Conservation (phyloP, 1,139 yeast species). For the Debaryomyces sp. region DNA sequence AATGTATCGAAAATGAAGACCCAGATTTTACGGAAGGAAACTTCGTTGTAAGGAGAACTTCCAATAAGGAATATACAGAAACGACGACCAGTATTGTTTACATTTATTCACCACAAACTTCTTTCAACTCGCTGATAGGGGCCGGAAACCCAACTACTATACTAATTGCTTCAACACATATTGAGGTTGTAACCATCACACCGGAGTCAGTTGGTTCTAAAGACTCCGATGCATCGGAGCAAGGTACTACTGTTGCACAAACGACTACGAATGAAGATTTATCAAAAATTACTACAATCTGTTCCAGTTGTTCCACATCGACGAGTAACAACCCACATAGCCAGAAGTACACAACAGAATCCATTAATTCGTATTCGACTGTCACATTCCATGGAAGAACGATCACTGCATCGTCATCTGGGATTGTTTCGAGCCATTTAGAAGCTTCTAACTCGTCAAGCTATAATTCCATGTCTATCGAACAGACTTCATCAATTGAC, state of each 20-base stretch:
- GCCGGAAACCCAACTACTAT: not conserved
- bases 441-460: not conserved
- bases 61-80: not conserved
- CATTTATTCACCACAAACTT: not conserved
- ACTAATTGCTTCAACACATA: not conserved
- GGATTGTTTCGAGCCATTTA: not conserved
- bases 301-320: not conserved
- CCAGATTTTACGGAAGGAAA: not conserved
- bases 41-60: not conserved
- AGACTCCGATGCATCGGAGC: not conserved
- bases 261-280: not conserved
- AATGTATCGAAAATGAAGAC: not conserved
- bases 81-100: not conserved
- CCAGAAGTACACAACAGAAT: not conserved
- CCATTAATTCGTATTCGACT: not conserved
- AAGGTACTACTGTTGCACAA: not conserved
- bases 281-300: not conserved
- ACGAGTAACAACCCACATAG: not conserved
- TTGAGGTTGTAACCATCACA: not conserved
- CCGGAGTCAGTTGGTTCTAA: not conserved
- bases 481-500: not conserved
- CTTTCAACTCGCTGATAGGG: not conserved
- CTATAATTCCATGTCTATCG: not conserved
- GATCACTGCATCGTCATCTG: not conserved
- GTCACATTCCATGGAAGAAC: not conserved